A percentile compares a stretch with the other conserved stretches of the same genome.
Evolutionary conservation across 305 asterid species (phyloP).

Genomic region (Solanum chacoense): DNA sequence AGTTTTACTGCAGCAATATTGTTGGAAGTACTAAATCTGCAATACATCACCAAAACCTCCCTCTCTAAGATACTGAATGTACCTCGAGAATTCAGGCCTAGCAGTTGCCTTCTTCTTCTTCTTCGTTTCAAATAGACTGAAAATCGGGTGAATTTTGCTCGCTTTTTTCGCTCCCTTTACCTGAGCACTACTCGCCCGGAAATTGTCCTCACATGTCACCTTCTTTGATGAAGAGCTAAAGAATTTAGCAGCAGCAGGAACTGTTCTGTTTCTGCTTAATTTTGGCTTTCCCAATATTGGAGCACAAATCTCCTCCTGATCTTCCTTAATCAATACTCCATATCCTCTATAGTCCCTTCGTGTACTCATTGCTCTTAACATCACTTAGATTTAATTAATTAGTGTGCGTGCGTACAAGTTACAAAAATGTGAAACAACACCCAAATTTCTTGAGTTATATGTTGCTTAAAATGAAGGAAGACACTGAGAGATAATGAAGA

Average conservation of each 20-base stretch:
- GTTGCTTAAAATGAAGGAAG: neutral
- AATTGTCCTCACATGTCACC: neutral
- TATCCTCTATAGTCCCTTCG: neutral
- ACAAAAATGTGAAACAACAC: neutral
- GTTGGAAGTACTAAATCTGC: neutral
- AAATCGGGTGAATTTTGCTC: constrained; percentile 61
- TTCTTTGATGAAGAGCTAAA: constrained; percentile 1
- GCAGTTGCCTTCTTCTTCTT: constrained; percentile 52
- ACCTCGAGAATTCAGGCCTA: constrained; percentile 73
- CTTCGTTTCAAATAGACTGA: constrained; percentile 34
- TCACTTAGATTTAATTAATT: neutral
- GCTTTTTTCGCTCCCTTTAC: constrained; percentile 39
- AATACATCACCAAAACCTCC: constrained; percentile 30
- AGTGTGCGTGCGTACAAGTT: neutral
- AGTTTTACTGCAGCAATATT: neutral
- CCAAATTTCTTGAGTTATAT: neutral
- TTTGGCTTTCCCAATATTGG: neutral
- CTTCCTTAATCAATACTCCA: neutral
- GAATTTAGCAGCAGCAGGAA: neutral
- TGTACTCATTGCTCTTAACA: constrained; percentile 7
- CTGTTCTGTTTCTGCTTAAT: neutral
- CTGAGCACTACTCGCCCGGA: neutral
- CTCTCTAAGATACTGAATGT: constrained; percentile 60
- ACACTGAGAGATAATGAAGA: neutral
- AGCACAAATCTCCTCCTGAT: neutral